Evolutionary conservation across 495 filamentous ascomycete species (phyloP), one percentile per base, ranked within the genome.

Genomic region (Hypoxylon trugodes): DNA sequence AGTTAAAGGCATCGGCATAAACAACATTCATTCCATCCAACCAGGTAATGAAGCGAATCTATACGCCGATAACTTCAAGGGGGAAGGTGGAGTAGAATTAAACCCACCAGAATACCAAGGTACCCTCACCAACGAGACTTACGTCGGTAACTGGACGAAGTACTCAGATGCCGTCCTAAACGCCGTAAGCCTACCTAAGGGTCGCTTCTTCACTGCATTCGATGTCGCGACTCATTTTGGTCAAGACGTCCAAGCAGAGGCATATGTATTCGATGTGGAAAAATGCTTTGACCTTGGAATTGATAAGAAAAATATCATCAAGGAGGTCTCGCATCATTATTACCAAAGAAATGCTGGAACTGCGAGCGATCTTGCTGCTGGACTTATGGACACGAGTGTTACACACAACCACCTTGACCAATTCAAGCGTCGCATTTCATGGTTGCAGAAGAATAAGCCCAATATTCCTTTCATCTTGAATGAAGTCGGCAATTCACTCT

Each of bases 401-500:
- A 71, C 65, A 32, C 59, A 70, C 30, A 24, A 15, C 5, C 65
- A 66, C 49, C 51, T 73, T 1, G 59, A 73, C 24, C 56, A 62
- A 15, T 70, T 48, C 40, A 61, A 58, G 33, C 59, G 16, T 18
- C 54, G 40, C 4, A 71, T 71, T 18, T 40, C 58, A 12, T 73
- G 65, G 65, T 35, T 73, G 16, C 41, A 59, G 25, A 25, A 47
- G 9, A 71, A 69, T 38, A 46, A 38, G 4, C 65, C 68, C 9
- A 56, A 60, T 0, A 50, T 71, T 21, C 45, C 61, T 10, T 73
- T 71, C 35, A 60, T 73, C 38, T 53, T 73, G 13, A 65, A 65
- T 18, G 70, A 73, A 36, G 68, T 73, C 7, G 68, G 70, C 18
- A 73, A 73, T 18, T 71, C 68, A 13, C 62, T 73, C 0, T 55